Percentiles rank a stretch among this genome's conserved stretches.
phyloP scores from a whole-genome alignment of 2,329 filamentous ascomycete genomes.

The Ophiostoma triangulosporum region DNA sequence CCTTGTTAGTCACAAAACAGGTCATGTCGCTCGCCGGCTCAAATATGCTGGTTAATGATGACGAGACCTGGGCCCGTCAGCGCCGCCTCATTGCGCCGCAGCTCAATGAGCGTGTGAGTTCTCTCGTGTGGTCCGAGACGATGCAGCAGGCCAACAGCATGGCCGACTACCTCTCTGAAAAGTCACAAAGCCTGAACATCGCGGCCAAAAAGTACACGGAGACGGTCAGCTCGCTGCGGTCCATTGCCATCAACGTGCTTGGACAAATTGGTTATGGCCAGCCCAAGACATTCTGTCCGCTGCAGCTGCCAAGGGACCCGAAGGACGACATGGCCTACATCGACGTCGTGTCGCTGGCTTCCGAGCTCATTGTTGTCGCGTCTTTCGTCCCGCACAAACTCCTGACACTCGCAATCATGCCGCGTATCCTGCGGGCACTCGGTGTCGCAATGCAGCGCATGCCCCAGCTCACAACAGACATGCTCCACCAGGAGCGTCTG shows the following conservation, averaged over 20 bases:
- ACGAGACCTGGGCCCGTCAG: slow-evolving; percentile 21
- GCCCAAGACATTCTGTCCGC: slow-evolving; percentile 18
- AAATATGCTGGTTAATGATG: slow-evolving; percentile 21
- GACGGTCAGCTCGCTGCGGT: slow-evolving; percentile 19
- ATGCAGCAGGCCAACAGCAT: slow-evolving; percentile 20
- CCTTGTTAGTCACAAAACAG: slow-evolving; percentile 16
- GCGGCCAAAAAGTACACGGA: slow-evolving; percentile 13
- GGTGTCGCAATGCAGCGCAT: slow-evolving; percentile 18
- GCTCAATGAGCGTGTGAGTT: slow-evolving; percentile 24
- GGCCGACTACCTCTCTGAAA: slow-evolving; percentile 17
- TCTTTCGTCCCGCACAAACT: slow-evolving; percentile 19
- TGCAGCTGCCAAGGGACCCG: slow-evolving; percentile 13
- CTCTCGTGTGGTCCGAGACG: slow-evolving; percentile 22
- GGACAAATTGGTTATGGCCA: slow-evolving; percentile 22
- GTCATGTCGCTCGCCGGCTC: slow-evolving; percentile 22
- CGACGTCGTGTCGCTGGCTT: slow-evolving; percentile 20
- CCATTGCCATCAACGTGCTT: slow-evolving; percentile 26
- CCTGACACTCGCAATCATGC: slow-evolving; percentile 17
- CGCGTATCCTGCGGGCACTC: slow-evolving; percentile 16
- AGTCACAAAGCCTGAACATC: slow-evolving; percentile 16
- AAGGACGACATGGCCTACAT: slow-evolving; percentile 18
- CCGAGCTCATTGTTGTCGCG: slow-evolving; percentile 18
- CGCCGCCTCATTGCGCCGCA: slow-evolving; percentile 23
- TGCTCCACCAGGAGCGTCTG: slow-evolving; percentile 17
- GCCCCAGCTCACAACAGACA: slow-evolving; percentile 17